Conservation (phyloP, 805 yeast species). For the Candida yuanshanica region DNA sequence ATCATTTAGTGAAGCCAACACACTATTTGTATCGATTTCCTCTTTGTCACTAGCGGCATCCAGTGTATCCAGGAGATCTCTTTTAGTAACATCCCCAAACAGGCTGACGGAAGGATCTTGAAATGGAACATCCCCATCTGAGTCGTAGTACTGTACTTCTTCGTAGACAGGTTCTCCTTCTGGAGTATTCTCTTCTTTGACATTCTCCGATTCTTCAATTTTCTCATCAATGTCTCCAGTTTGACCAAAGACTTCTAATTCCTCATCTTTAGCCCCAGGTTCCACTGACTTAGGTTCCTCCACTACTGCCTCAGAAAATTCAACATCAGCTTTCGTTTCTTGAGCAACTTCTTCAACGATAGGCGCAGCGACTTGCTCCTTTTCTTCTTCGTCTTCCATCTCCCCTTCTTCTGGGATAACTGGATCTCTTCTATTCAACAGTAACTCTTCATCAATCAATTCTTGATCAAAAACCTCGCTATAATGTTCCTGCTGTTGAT, state of each 20-base stretch:
- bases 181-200: not conserved
- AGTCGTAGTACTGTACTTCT: conserved; percentile 18
- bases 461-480: not conserved
- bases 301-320: not conserved
- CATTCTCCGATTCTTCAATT: not conserved
- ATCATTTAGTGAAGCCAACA: not conserved
- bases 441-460: not conserved
- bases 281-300: not conserved
- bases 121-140: conserved; percentile 19
- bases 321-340: not conserved
- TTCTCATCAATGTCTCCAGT: not conserved
- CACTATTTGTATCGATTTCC: not conserved
- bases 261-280: not conserved
- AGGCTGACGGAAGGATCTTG: conserved; percentile 21
- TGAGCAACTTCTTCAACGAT: not conserved
- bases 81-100: conserved; percentile 17
- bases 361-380: no score
- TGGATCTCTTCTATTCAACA: not conserved
- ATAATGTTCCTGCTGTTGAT: not conserved
- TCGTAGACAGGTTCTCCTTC: not conserved
- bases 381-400: not conserved
- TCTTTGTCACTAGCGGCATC: conserved; percentile 1
- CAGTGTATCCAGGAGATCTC: conserved; percentile 6
- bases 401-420: not conserved
- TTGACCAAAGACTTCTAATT: not conserved